phyloP scores from a whole-genome alignment of 108 stramenopile genomes.

The Cyclotella sp. region DNA sequence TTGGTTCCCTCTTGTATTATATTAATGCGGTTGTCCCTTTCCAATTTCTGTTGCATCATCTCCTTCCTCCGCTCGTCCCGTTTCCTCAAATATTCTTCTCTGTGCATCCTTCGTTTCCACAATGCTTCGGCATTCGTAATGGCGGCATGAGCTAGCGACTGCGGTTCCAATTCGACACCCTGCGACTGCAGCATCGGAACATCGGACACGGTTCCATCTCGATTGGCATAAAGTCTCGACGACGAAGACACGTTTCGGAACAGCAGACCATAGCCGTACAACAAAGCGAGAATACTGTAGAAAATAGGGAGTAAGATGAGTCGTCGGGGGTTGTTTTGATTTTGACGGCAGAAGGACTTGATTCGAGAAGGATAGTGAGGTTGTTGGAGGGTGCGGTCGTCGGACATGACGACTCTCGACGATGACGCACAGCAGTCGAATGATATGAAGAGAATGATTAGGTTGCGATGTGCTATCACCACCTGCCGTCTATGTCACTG shows the following conservation, averaged over 20 bases:
- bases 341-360: constrained; percentile 43
- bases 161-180: constrained; percentile 10
- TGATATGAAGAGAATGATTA: no score
- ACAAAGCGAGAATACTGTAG: constrained; percentile 4
- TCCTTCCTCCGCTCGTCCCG: constrained; percentile 16
- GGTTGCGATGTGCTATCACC: no score
- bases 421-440: neutral
- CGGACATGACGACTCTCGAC: neutral
- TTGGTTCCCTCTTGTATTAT: neutral
- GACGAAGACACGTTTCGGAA: constrained; percentile 1
- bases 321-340: constrained; percentile 15
- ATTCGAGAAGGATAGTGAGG: constrained; percentile 28
- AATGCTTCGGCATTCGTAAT: constrained; percentile 35
- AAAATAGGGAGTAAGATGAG: constrained; percentile 20
- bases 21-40: neutral
- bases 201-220: constrained; percentile 1
- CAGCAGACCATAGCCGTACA: constrained; percentile 32
- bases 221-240: neutral
- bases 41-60: neutral
- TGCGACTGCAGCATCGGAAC: neutral
- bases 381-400: neutral
- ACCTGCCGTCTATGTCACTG: no score
- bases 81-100: constrained; percentile 14
- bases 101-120: constrained; percentile 7
- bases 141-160: constrained; percentile 30